These are phyloP conservation scores for Penicillium sp. DNA, from an alignment of 2,329 filamentous ascomycete species.

Conservation along the genomic window DNA sequence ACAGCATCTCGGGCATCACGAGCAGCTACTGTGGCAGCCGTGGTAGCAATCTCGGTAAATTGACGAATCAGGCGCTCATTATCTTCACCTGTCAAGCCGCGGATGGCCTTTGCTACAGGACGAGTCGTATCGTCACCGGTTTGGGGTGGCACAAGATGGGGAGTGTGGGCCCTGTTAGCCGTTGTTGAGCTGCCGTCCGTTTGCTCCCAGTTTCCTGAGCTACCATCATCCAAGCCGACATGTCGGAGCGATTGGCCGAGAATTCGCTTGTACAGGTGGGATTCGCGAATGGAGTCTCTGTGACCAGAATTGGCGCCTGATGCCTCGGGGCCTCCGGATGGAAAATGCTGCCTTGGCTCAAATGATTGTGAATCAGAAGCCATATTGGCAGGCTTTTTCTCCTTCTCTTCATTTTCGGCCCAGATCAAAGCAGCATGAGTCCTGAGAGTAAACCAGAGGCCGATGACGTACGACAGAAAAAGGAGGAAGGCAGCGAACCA, in stretches of 20 bases:
- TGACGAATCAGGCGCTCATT: conserved; percentile 78
- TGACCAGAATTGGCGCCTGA: conserved; percentile 47
- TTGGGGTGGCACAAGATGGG: conserved; percentile 76
- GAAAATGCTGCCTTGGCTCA: conserved; percentile 35
- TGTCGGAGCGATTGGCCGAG: conserved; percentile 86
- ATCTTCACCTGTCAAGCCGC: conserved; percentile 76
- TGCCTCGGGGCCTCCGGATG: conserved; percentile 29
- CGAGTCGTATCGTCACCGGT: conserved; percentile 45
- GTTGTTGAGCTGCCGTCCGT: conserved; percentile 21
- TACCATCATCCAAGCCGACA: conserved; percentile 65
- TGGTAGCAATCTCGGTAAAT: conserved; percentile 90
- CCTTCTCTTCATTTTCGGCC: conserved; percentile 82
- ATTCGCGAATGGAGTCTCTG: conserved; percentile 74
- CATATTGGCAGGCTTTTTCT: conserved; percentile 40
- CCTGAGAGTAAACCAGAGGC: conserved; percentile 89
- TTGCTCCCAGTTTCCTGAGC: conserved; percentile 40
- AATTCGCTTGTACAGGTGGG: conserved; percentile 88
- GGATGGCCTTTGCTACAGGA: conserved; percentile 33
- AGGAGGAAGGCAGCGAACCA: conserved; percentile 81
- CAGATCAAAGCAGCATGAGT: conserved; percentile 97
- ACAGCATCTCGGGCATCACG: conserved; percentile 77
- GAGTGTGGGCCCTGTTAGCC: conserved; percentile 42
- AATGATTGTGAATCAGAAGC: conserved; percentile 30
- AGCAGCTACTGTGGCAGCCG: conserved; percentile 81
- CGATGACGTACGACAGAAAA: conserved; percentile 90